Evolutionary conservation across 768 basidiomycete species (phyloP), one percentile per base, ranked within the genome.

Genomic region (Phaffia tasmanica): DNA sequence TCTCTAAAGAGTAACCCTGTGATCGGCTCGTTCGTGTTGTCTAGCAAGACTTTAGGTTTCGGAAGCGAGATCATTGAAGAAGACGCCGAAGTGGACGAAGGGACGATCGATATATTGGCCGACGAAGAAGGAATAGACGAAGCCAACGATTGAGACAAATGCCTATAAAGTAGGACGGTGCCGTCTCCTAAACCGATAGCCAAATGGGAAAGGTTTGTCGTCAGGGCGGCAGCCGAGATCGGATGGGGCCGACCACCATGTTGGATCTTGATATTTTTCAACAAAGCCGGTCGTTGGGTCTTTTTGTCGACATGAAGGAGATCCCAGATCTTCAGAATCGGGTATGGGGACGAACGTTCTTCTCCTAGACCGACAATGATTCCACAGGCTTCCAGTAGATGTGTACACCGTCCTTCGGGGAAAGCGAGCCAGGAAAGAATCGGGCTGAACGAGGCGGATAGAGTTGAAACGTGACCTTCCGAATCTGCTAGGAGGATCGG

Each of bases 101-200:
- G 14, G 69, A 66, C 35, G 67, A 60, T 11, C 62, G 63, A 3
- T 63, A 63, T 66, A 64, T 4, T 42, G 35, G 35, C 35, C 35
- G 35, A 42, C 77, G 15, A 85, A 83, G 21, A 56, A 29, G 53
- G 53, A 5, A 42, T 42, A 42, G 35, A 42, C 1, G 88, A 83
- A 2, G 85, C 81, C 46, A 94, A 80, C 1, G 91, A 91, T 74
- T 97, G 92, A 74, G 93, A 86, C 23, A 97, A 80, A 73, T 97
- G 89, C 8, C 89, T 84, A 74, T 89, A 94, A 19, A 95, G 80
- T 11, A 98, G 81, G 19, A 95, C 93, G 0, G 88, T 88, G 29
- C 95, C 95, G 73, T 97, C 93, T 7, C 85, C 91, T n/a, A 98
- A 82, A 18, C 93, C 95, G 50, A 98, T 83, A 7, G 93, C 86